Evolutionary conservation across 2,329 filamentous ascomycete genomes (phyloP), one percentile per base, ranked within the genome.

Genomic region (Sphaceloma murrayae): DNA sequence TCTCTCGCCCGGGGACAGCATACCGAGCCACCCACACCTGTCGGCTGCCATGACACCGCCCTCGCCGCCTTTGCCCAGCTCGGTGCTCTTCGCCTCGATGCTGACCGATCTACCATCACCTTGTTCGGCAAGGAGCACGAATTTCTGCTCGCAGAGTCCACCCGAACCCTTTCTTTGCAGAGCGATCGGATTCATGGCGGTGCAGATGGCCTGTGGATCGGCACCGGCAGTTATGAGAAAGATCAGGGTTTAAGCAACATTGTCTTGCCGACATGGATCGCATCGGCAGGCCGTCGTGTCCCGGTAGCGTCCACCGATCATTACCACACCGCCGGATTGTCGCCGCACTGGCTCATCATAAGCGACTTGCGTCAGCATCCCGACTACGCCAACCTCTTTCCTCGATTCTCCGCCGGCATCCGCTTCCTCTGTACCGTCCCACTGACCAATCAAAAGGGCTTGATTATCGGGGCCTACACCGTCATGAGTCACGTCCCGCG

Each of bases 401-500:
- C 54, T 14, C 34, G 34, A 5, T 49, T 46, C 27, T 46, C 26
- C 10, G 10, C 33, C 5, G 22, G 22, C 2, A 26, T 50, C 6
- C 51, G 55, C 34, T 77, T 77, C 53, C 73, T 73, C 47, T 71
- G 69, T 10, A 70, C 70, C n/a, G 75, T 80, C 0, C 78, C 78
- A 1, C 71, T 82, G 42, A 67, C 71, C 14, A 77, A 73, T 4
- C 68, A 68, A 0, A 69, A 67, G 19, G 69, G 73, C 24, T 69
- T 72, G 48, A 68, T 70, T 33, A 73, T 83, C 43, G 79, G 79
- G 11, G 69, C 67, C 13, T 75, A 78, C 46, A 69, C 72, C 34
- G 67, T 82, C 4, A 62, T 78, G 3, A 77, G 81, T 51, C 68
- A 73, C 24, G 64, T 66, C n/a, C 72, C 76, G 0, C 70, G 75